Percentiles rank a stretch among this genome's conserved stretches.
Conservation (phyloP, 768 basidiomycete genomes). For the Tylopilus plumbeoviolaceoides region DNA sequence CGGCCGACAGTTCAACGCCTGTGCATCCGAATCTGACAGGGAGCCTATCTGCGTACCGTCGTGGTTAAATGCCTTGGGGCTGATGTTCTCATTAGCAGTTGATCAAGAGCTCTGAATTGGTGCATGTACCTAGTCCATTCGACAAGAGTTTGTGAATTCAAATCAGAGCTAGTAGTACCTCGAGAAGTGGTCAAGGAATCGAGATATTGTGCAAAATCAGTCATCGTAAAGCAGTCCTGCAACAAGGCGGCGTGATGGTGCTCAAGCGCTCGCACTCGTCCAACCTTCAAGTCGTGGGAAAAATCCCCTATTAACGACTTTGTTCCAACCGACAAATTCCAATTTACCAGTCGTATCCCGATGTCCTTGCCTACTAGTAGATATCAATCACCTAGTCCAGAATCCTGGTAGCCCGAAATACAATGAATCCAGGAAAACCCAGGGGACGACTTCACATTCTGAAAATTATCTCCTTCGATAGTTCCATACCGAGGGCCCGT, state of each 20-base stretch:
- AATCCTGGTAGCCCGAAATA: background rate
- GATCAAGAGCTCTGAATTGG: background rate
- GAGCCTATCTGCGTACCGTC: conserved; percentile 13
- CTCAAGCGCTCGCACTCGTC: no score
- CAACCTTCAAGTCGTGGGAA: no score
- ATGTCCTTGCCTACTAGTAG: no score
- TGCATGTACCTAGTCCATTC: conserved; percentile 25
- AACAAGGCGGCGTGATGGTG: background rate
- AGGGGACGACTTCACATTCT: conserved; percentile 13
- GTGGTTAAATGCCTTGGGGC: conserved; percentile 9
- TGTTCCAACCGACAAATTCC: no score
- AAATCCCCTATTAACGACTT: background rate
- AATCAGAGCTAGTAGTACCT: conserved; percentile 5
- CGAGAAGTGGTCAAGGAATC: conserved; percentile 17
- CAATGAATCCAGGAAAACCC: background rate
- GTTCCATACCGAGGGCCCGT: conserved; percentile 39
- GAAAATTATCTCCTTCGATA: conserved; percentile 41
- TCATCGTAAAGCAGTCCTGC: conserved; percentile 9
- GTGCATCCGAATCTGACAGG: background rate
- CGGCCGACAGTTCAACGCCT: conserved; percentile 3
- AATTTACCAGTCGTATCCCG: no score
- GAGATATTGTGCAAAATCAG: conserved; percentile 22
- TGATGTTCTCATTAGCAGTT: conserved; percentile 15
- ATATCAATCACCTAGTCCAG: no score
- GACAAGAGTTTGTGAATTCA: conserved; percentile 12